phyloP scores from a whole-genome alignment of 225 moss, liverwort and hornwort species.

The Marchantia paleacea region DNA sequence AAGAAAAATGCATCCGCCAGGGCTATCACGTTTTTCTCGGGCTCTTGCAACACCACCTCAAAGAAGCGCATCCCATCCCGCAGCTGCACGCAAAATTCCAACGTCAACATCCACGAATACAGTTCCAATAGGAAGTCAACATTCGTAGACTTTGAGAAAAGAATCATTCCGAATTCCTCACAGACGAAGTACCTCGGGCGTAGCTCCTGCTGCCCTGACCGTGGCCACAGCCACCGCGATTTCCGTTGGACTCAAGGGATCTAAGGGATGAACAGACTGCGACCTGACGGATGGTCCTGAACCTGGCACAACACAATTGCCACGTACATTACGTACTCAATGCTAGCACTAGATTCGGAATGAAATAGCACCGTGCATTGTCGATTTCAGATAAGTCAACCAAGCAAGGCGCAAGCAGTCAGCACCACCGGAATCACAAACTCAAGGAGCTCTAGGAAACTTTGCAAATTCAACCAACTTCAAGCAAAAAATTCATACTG shows the following conservation, averaged over 20 bases:
- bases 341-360: neutral
- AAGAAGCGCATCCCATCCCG: slow-evolving; percentile 94
- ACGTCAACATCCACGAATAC: neutral
- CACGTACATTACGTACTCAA: neutral
- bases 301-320: slow-evolving; percentile 34
- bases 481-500: neutral
- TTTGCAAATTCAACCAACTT: neutral
- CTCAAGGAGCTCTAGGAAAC: neutral
- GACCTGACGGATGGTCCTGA: slow-evolving; percentile 61
- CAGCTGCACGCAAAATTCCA: slow-evolving; percentile 44
- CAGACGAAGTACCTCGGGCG: slow-evolving; percentile 63
- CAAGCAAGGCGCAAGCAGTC: neutral
- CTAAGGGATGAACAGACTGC: slow-evolving; percentile 86
- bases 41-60: slow-evolving; percentile 94
- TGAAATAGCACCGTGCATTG: neutral
- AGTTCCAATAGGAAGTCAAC: neutral
- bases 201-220: slow-evolving; percentile 89
- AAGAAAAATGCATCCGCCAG: slow-evolving; percentile 90
- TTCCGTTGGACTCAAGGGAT: slow-evolving; percentile 86
- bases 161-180: neutral
- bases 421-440: neutral
- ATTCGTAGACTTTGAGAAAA: neutral
- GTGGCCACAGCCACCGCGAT: slow-evolving; percentile 92
- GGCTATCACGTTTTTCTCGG: slow-evolving; percentile 89
- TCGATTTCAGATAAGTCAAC: neutral